A percentile compares a stretch with the other conserved stretches of the same genome.
These are phyloP conservation scores for Tolypocladium tropicale DNA, from an alignment of 2,329 filamentous ascomycete species.

Conservation along the genomic window DNA sequence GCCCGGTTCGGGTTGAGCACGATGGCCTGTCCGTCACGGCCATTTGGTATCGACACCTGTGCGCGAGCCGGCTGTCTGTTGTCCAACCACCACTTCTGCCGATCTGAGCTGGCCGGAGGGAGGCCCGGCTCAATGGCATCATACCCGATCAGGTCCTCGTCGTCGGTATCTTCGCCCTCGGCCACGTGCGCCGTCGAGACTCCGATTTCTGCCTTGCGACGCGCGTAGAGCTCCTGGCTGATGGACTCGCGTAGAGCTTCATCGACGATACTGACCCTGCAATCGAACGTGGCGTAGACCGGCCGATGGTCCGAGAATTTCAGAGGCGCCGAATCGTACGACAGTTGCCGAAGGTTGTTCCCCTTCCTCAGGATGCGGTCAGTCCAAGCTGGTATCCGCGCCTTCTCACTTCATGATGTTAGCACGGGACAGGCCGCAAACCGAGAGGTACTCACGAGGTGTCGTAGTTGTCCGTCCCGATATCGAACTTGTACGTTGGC, in stretches of 20 bases:
- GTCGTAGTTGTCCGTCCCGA: slow-evolving; percentile 82
- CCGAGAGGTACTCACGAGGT: slow-evolving; percentile 54
- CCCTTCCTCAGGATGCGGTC: slow-evolving; percentile 88
- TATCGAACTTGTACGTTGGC: slow-evolving; percentile 93
- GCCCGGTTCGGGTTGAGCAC: slow-evolving; percentile 63
- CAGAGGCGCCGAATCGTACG: slow-evolving; percentile 74
- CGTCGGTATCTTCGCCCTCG: slow-evolving; percentile 48
- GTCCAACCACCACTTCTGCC: slow-evolving; percentile 62
- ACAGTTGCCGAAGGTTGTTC: slow-evolving; percentile 66
- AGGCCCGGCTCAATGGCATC: slow-evolving; percentile 73
- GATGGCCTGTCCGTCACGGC: slow-evolving; percentile 39
- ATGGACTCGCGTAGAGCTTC: slow-evolving; percentile 63
- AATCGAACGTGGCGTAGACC: slow-evolving; percentile 83
- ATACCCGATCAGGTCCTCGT: slow-evolving; percentile 74
- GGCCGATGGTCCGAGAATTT: slow-evolving; percentile 94
- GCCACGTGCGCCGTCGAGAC: slow-evolving; percentile 46
- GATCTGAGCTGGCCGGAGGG: slow-evolving; percentile 56
- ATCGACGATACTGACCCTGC: slow-evolving; percentile 70
- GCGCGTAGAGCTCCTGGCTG: slow-evolving; percentile 63
- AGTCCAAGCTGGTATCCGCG: slow-evolving; percentile 92
- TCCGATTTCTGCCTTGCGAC: slow-evolving; percentile 56
- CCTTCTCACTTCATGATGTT: slow-evolving; percentile 59
- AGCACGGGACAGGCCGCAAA: slow-evolving; percentile 1
- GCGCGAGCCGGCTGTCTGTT: slow-evolving; percentile 68
- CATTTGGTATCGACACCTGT: slow-evolving; percentile 52